A percentile compares a stretch with the other conserved stretches of the same genome.
These are phyloP conservation scores for Globisporangium apiculatum DNA, from an alignment of 352 stramenopile species.

Conservation along the genomic window DNA sequence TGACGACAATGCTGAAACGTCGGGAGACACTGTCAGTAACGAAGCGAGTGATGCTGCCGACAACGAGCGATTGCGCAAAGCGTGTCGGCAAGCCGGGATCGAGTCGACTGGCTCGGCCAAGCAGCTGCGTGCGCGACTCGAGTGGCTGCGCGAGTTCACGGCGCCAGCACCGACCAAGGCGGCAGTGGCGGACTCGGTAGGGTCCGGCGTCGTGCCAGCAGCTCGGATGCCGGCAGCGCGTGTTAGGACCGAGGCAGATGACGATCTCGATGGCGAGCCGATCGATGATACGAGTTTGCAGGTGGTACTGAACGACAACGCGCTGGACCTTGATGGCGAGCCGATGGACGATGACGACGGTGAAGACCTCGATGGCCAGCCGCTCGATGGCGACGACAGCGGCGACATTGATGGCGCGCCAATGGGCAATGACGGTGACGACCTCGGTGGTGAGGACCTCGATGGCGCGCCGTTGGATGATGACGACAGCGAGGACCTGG, in stretches of 20 bases:
- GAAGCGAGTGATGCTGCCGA: conserved; percentile 3
- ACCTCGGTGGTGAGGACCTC: conserved; percentile 18
- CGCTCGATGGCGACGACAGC: conserved; percentile 14
- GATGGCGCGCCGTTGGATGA: conserved; percentile 36
- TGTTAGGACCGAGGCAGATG: conserved; percentile 12
- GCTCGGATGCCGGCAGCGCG: conserved; percentile 1
- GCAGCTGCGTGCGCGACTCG: conserved; percentile 35
- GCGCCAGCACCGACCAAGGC: conserved; percentile 18
- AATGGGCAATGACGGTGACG: background rate
- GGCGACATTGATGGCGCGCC: conserved; percentile 10
- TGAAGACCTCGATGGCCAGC: conserved; percentile 18
- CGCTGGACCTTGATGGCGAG: conserved; percentile 18
- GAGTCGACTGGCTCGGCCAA: conserved; percentile 35
- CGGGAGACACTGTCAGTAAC: background rate
- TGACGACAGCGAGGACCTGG: conserved; percentile 17
- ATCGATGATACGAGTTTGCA: conserved; percentile 10
- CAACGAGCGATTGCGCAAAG: conserved; percentile 54
- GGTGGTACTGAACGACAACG: too few relatives aligned
- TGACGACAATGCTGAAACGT: conserved; percentile 44
- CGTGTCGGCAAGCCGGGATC: conserved; percentile 60
- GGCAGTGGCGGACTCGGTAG: background rate
- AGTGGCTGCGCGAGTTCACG: conserved; percentile 73
- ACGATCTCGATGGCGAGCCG: conserved; percentile 31
- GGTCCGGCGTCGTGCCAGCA: background rate
- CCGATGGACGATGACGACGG: conserved; percentile 19